phyloP scores from a whole-genome alignment of 306 rosid genomes.

The Glycyrrhiza uralensis region DNA sequence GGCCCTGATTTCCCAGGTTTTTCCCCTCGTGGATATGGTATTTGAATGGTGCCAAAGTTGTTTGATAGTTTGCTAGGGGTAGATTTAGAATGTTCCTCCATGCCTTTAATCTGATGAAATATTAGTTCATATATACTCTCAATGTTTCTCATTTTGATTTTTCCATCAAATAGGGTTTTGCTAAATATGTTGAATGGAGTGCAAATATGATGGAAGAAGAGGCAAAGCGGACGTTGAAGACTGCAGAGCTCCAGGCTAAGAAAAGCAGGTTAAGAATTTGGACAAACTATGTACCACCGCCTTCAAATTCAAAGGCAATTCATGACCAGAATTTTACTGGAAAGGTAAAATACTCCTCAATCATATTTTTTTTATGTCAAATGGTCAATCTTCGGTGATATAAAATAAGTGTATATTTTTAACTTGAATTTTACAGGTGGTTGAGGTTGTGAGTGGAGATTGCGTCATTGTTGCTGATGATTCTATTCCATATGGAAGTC shows the following conservation, averaged over 20 bases:
- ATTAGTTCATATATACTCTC: not conserved
- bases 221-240: slow-evolving; percentile 74
- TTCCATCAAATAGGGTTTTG: slow-evolving; percentile 59
- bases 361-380: not conserved
- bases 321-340: slow-evolving; percentile 94
- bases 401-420: not conserved
- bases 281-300: slow-evolving; percentile 90
- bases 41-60: not conserved
- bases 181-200: slow-evolving; percentile 97
- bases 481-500: slow-evolving; percentile 82
- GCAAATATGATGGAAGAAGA: slow-evolving; percentile 99
- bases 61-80: not conserved
- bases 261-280: slow-evolving; percentile 71
- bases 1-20: not conserved
- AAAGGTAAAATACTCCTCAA: slow-evolving; percentile 56
- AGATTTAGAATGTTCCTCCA: not conserved
- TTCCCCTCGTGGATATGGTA: not conserved
- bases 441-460: slow-evolving; percentile 99
- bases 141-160: slow-evolving; percentile 9
- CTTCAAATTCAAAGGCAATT: slow-evolving; percentile 93
- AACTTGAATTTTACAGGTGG: slow-evolving; percentile 56
- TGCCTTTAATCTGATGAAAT: not conserved
- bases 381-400: not conserved
- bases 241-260: slow-evolving; percentile 89
- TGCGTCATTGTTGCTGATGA: slow-evolving; percentile 94